Percentiles rank a stretch among this genome's conserved stretches.
Evolutionary conservation across 306 rosid species (phyloP).

Genomic region (Prunus mongolica): DNA sequence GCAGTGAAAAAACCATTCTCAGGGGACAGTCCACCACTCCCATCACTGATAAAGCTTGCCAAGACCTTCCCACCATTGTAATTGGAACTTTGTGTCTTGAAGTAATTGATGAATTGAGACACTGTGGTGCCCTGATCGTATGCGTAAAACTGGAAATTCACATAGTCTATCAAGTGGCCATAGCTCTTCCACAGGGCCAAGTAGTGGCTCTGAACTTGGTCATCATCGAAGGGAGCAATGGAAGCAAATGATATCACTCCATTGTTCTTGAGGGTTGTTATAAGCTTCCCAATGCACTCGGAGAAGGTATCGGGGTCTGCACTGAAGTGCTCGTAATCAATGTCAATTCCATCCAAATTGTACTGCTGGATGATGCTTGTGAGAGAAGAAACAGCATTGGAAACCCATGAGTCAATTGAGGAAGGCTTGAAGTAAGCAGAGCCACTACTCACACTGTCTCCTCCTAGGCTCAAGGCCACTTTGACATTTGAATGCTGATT

Average conservation of each 20-base stretch:
- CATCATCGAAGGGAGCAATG: slow-evolving; percentile 66
- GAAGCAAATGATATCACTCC: slow-evolving; percentile 62
- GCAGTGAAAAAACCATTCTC: slow-evolving; percentile 59
- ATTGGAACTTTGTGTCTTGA: slow-evolving; percentile 50
- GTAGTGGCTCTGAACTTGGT: slow-evolving; percentile 63
- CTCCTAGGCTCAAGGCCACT: slow-evolving; percentile 72
- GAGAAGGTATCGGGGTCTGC: slow-evolving; percentile 56
- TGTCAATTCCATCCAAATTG: slow-evolving; percentile 66
- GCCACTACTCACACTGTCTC: slow-evolving; percentile 37
- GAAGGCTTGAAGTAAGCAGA: slow-evolving; percentile 49
- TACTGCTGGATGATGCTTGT: slow-evolving; percentile 53
- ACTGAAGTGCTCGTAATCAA: slow-evolving; percentile 71
- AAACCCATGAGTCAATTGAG: slow-evolving; percentile 66
- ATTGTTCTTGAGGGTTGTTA: slow-evolving; percentile 48
- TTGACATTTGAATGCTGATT: slow-evolving; percentile 51
- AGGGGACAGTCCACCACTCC: slow-evolving; percentile 57
- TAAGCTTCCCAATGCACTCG: slow-evolving; percentile 55
- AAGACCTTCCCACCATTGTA: slow-evolving; percentile 65
- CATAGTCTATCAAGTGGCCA: slow-evolving; percentile 62
- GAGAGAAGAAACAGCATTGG: slow-evolving; percentile 75
- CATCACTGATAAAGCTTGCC: slow-evolving; percentile 62
- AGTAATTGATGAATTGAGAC: slow-evolving; percentile 48
- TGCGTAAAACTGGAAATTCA: slow-evolving; percentile 82
- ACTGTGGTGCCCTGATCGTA: slow-evolving; percentile 61
- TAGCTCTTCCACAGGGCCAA: slow-evolving; percentile 65